These are phyloP conservation scores for Cerioporus squamosus DNA, from an alignment of 1,284 basidiomycete genomes.

Conservation along the genomic window DNA sequence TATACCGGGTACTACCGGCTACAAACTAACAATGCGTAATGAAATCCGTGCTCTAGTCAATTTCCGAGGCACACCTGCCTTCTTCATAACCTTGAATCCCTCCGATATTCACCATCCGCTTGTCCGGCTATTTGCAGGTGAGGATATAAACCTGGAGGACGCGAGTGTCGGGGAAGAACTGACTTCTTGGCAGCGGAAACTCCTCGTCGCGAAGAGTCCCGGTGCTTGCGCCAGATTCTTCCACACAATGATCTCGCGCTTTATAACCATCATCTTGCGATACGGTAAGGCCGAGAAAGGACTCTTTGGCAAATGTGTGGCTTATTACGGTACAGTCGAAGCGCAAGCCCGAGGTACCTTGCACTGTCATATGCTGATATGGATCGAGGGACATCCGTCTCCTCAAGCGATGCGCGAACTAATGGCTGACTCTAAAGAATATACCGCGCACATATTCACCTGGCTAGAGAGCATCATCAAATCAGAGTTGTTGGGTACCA, in stretches of 20 bases:
- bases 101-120: slow-evolving; percentile 1
- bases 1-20: background rate
- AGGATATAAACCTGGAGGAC: background rate
- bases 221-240: slow-evolving; percentile 1
- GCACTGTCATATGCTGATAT: slow-evolving; percentile 26
- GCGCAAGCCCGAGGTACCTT: slow-evolving; percentile 19
- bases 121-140: background rate
- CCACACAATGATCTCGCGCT: slow-evolving; percentile 7
- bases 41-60: background rate
- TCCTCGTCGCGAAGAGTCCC: background rate
- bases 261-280: slow-evolving; percentile 3
- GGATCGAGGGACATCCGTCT: slow-evolving; percentile 12
- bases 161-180: background rate
- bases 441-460: background rate
- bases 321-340: slow-evolving; percentile 23
- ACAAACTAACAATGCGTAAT: background rate
- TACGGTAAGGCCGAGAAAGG: background rate
- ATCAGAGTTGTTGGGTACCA: slow-evolving; percentile 6
- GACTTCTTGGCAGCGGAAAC: background rate
- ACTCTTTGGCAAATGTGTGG: slow-evolving; percentile 14
- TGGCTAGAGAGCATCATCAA: slow-evolving; percentile 14
- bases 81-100: slow-evolving; percentile 5
- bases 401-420: slow-evolving; percentile 13
- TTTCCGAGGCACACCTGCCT: background rate
- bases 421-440: background rate